Base-by-base conservation (phyloP, 179 eudicot genomes). In the Heliamphora pulchella region DNA sequence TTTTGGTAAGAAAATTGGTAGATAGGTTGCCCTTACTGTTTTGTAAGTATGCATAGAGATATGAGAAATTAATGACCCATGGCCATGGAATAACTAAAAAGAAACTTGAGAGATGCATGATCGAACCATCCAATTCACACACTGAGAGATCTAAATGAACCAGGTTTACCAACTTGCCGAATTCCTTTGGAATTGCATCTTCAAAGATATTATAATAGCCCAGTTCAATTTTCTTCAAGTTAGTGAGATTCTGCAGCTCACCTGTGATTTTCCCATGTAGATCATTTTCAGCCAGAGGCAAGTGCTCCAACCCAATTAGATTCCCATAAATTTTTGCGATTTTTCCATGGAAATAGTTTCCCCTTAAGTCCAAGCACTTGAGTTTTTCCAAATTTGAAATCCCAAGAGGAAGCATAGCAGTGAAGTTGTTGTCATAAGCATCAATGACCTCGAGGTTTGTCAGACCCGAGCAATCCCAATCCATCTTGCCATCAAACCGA, bases 391-490 rank as follows among this genome's bases (percentile, higher is more conserved):
- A 80, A 7, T 75, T 75, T 54, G 81, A 31, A 10, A 91, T 75
- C 44, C 90, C 94, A 1, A 76, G 64, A 0, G 97, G 97, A 6
- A 95, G 87, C 0, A 43, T 10, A 64, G 87, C 85, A 18, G 84
- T 83, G 85, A 95, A 91, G 65, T 91, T 91, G 85, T 95, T 93
- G 87, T 95, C 82, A 47, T 93, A 87, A n/a, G 88, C 94, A 80
- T 95, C 98, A 8, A 95, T 58, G 1, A 89, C 89, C 80, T 91
- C 89, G 59, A 95, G 82, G 22, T 77, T 85, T 0, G 84, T 72
- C 4, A 92, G 53, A 31, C 71, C 83, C 6, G 91, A 76, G 84
- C 76, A 91, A 69, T 91, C 77, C 97, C 89, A 89, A 22, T 83
- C 86, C 48, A 93, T 63, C 7, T 87, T 83, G 14, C 90, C 97